Conservation (phyloP, 805 yeast genomes). For the Yueomyces sinensis region DNA sequence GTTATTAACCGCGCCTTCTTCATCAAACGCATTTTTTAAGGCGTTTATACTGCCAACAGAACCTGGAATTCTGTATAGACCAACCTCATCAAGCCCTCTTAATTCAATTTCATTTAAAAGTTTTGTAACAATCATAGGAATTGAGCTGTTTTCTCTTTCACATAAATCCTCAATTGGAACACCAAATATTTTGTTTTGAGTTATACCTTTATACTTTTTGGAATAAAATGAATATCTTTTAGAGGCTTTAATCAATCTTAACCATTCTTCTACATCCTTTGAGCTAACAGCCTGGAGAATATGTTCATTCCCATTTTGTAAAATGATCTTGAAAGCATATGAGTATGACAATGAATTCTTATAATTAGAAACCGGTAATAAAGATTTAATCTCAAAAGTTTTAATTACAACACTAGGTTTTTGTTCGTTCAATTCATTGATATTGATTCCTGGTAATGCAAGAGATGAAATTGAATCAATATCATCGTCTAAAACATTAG, state of each 20-base stretch:
- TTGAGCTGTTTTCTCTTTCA: slow-evolving; percentile 44
- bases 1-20: slow-evolving; percentile 29
- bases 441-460: slow-evolving; percentile 46
- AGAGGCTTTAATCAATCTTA: slow-evolving; percentile 29
- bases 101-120: slow-evolving; percentile 65
- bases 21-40: slow-evolving; percentile 41
- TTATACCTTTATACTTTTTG: slow-evolving; percentile 26
- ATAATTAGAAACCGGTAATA: slow-evolving; percentile 26
- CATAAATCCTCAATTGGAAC: slow-evolving; percentile 72
- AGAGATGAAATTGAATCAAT: slow-evolving; percentile 24
- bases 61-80: slow-evolving; percentile 69
- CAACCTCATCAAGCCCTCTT: slow-evolving; percentile 85
- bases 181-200: slow-evolving; percentile 58
- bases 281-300: slow-evolving; percentile 55
- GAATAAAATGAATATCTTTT: slow-evolving; percentile 32
- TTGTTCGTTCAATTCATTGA: slow-evolving; percentile 27
- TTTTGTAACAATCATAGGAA: slow-evolving; percentile 56
- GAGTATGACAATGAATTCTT: slow-evolving; percentile 10
- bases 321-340: slow-evolving; percentile 28
- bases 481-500: slow-evolving; percentile 7
- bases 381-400: slow-evolving; percentile 30
- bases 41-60: slow-evolving; percentile 45
- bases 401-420: slow-evolving; percentile 38
- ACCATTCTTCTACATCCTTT: slow-evolving; percentile 64
- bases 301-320: slow-evolving; percentile 38